Percentiles rank a stretch among this genome's conserved stretches.
Evolutionary conservation across 2,329 filamentous ascomycete genomes (phyloP).

Genomic region (Xylaria sp.): DNA sequence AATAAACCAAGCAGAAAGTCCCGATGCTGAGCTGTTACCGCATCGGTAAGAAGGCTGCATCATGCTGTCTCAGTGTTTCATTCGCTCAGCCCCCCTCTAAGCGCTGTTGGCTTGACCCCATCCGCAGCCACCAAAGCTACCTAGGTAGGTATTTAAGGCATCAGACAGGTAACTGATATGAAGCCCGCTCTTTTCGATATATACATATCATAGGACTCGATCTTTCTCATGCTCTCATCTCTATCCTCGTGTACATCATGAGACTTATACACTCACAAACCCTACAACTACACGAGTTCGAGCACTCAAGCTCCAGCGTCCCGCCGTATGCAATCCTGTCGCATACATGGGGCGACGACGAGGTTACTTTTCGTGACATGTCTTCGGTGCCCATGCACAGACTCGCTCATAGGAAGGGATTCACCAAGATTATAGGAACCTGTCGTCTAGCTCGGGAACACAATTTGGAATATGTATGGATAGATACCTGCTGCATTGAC

Average conservation of each 20-base stretch:
- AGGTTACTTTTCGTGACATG: constrained; percentile 40
- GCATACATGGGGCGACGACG: constrained; percentile 39
- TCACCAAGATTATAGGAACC: constrained; percentile 35
- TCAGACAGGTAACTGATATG: too few relatives aligned
- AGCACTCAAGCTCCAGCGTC: constrained; percentile 19
- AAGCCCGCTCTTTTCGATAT: too few relatives aligned
- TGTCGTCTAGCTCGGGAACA: constrained; percentile 36
- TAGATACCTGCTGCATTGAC: constrained; percentile 44
- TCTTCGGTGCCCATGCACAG: constrained; percentile 7
- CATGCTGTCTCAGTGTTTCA: too few relatives aligned
- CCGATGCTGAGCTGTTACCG: too few relatives aligned
- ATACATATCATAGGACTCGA: too few relatives aligned
- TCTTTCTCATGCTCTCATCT: background rate
- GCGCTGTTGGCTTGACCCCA: too few relatives aligned
- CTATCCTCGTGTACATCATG: constrained; percentile 24
- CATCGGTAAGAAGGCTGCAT: too few relatives aligned
- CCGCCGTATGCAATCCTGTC: constrained; percentile 42
- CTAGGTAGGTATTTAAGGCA: too few relatives aligned
- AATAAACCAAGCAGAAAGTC: too few relatives aligned
- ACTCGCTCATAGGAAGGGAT: constrained; percentile 27
- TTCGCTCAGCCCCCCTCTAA: too few relatives aligned
- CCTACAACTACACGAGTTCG: constrained; percentile 40
- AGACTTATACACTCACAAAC: constrained; percentile 38
- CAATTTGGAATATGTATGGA: constrained; percentile 38
- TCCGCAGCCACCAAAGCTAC: too few relatives aligned